phyloP scores from a whole-genome alignment of 2,329 filamentous ascomycete species.

The Aureobasidium vineae region DNA sequence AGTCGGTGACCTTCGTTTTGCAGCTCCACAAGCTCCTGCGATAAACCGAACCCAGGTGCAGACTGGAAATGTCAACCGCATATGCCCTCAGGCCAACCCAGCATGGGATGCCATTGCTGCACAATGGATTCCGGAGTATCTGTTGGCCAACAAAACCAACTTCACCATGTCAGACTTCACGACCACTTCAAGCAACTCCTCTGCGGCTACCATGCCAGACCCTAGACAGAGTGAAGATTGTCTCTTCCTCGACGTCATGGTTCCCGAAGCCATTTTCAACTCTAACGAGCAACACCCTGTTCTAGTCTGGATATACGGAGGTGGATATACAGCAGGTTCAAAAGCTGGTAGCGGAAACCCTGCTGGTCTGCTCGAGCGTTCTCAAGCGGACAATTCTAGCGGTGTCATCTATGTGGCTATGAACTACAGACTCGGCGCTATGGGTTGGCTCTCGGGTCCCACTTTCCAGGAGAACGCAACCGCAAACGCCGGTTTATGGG shows the following conservation, averaged over 20 bases:
- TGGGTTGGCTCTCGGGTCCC: slow-evolving; percentile 50
- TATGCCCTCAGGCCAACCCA: slow-evolving; percentile 49
- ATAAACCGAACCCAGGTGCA: slow-evolving; percentile 49
- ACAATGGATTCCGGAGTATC: slow-evolving; percentile 40
- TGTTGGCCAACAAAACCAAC: slow-evolving; percentile 30
- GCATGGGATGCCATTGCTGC: slow-evolving; percentile 45
- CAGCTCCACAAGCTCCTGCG: slow-evolving; percentile 45
- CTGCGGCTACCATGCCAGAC: slow-evolving; percentile 28
- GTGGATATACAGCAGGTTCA: slow-evolving; percentile 45
- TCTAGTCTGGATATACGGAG: slow-evolving; percentile 50
- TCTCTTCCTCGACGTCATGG: slow-evolving; percentile 43
- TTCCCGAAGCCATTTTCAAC: slow-evolving; percentile 40
- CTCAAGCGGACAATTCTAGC: slow-evolving; percentile 40
- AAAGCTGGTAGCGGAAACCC: slow-evolving; percentile 42
- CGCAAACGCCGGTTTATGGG: slow-evolving; percentile 52
- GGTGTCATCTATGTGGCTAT: slow-evolving; percentile 50
- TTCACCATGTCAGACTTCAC: slow-evolving; percentile 31
- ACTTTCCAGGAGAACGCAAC: slow-evolving; percentile 46
- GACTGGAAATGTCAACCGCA: slow-evolving; percentile 44
- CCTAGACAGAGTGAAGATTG: slow-evolving; percentile 43
- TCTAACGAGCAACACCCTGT: slow-evolving; percentile 40
- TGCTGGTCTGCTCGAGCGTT: slow-evolving; percentile 45
- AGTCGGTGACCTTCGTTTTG: slow-evolving; percentile 52
- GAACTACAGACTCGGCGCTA: slow-evolving; percentile 52
- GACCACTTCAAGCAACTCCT: slow-evolving; percentile 22